Percentiles rank a stretch among this genome's conserved stretches.
Conservation (phyloP, 257 asterid genomes). For the Agastache rugosa region DNA sequence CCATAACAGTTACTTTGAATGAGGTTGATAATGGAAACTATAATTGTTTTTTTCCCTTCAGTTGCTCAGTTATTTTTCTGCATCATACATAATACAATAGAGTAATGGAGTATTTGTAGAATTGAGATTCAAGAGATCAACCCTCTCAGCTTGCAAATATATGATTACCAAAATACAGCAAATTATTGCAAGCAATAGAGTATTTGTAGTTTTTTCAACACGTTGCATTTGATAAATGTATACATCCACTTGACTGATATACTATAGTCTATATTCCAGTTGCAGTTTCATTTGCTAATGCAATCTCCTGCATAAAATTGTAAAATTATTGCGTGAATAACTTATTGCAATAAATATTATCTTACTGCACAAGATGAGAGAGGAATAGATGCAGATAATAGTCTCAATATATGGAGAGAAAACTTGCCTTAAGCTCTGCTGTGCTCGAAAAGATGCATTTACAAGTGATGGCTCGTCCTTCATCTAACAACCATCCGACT, state of each 20-base stretch:
- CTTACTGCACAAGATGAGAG: neutral
- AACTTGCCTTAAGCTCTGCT: slow-evolving; percentile 62
- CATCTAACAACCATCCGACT: slow-evolving; percentile 80
- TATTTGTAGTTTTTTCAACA: neutral
- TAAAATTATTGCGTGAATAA: neutral
- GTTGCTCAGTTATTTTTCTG: neutral
- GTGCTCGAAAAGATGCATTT: slow-evolving; percentile 63
- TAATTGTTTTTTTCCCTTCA: neutral
- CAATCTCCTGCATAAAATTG: slow-evolving; percentile 48
- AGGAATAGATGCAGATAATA: neutral
- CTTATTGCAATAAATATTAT: neutral
- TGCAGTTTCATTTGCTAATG: slow-evolving; percentile 43
- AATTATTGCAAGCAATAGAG: neutral
- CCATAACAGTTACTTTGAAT: neutral
- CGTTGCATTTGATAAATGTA: neutral
- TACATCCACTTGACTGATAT: neutral
- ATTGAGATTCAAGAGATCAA: no score
- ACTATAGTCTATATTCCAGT: slow-evolving; percentile 16
- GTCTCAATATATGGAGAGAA: neutral
- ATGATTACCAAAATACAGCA: no score
- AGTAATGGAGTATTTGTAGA: neutral
- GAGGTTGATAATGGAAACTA: neutral
- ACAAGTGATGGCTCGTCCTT: slow-evolving; percentile 71
- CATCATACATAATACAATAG: neutral
- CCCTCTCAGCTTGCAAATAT: no score